Base-by-base conservation (phyloP, 108 stramenopile genomes). In the Epipyxis sp. region DNA sequence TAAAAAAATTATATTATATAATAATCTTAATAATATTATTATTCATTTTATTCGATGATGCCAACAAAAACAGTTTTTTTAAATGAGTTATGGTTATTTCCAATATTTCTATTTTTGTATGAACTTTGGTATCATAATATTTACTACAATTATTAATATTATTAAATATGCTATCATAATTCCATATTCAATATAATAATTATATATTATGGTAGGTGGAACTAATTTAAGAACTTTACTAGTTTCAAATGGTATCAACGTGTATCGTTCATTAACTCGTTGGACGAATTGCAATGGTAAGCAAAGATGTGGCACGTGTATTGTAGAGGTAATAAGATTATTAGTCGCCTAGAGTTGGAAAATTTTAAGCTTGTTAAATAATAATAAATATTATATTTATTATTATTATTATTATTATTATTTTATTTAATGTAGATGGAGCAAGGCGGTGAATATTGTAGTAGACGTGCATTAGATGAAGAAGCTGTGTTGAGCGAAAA, bases 281-380 rank as follows among this genome's bases (percentile, higher is more conserved):
- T 95, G 93, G 93, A 94, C 95, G 54, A 95, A 94, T 83, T 95
- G 95, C 86, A 92, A 94, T 77, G 95, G 95, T 42, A 92, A 93
- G 84, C 95, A 95, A 83, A 82, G 94, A n/a, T 95, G 95, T 83
- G 95, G 95, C 50, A 96, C 95, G 2, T 96, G 95, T 76, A 93
- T 96, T 77, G 93, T 96, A 3, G 90, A 93, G 83, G 80, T 95
- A 40, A 45, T 85, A 16, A 91, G n/a, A n/a, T n/a, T n/a, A n/a
- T n/a, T n/a, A n/a, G n/a, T n/a, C n/a, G n/a, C n/a, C n/a, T n/a
- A n/a, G n/a, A n/a, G n/a, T n/a, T n/a, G n/a, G n/a, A n/a, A n/a
- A n/a, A n/a, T n/a, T n/a, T n/a, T n/a, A n/a, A n/a, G n/a, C n/a
- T n/a, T n/a, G n/a, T n/a, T n/a, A n/a, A n/a, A n/a, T n/a, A n/a